A percentile compares a stretch with the other conserved stretches of the same genome.
phyloP scores from a whole-genome alignment of 2,329 filamentous ascomycete genomes.

The Alternaria longipes region DNA sequence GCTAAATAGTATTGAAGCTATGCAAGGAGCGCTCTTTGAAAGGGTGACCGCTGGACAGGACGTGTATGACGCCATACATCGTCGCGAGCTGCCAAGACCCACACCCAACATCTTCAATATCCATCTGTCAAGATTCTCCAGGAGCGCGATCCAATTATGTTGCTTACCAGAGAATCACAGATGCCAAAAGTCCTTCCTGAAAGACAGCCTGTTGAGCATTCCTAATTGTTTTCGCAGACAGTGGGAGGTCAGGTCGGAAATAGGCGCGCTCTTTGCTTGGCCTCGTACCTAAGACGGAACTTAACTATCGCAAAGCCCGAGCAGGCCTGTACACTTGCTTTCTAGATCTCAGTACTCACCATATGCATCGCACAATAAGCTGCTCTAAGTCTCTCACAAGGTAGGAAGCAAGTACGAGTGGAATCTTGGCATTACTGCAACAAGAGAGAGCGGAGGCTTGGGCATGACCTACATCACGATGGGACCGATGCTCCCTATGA shows the following conservation, averaged over 20 bases:
- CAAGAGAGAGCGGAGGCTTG: neutral
- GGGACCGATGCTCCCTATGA: neutral
- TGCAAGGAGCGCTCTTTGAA: neutral
- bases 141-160: neutral
- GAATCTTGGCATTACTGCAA: neutral
- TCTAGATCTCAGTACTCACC: neutral
- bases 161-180: neutral
- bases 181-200: neutral
- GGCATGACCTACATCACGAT: neutral
- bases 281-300: neutral
- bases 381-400: neutral
- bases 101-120: neutral
- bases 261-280: neutral
- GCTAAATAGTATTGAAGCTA: slow-evolving; percentile 2
- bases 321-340: neutral
- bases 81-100: slow-evolving; percentile 17
- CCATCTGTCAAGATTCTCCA: neutral
- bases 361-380: neutral
- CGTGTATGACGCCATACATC: slow-evolving; percentile 21
- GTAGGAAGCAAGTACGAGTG: neutral
- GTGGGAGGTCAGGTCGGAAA: neutral
- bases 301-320: neutral
- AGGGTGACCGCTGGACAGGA: slow-evolving; percentile 1
- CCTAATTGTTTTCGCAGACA: neutral
- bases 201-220: neutral